phyloP scores from a whole-genome alignment of 2,329 filamentous ascomycete genomes.

The Talaromyces sp. region DNA sequence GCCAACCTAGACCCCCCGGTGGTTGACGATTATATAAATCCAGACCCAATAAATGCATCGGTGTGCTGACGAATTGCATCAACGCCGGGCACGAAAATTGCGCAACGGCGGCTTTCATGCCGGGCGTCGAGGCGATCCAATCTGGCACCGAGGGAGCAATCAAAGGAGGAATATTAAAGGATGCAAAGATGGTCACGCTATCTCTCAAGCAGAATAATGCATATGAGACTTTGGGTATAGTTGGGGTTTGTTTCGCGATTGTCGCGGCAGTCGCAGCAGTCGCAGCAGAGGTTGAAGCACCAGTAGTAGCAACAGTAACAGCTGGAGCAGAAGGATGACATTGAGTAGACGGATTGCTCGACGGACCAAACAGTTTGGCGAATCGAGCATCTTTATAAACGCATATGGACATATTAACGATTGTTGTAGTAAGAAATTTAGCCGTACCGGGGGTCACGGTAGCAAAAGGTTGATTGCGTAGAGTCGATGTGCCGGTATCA shows the following conservation, averaged over 20 bases:
- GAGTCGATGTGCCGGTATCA: constrained; percentile 71
- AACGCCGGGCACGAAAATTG: constrained; percentile 77
- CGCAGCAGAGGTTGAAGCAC: constrained; percentile 5
- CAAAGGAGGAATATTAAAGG: constrained; percentile 80
- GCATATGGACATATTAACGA: constrained; percentile 79
- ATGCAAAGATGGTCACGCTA: constrained; percentile 83
- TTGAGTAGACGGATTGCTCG: constrained; percentile 41
- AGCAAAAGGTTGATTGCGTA: constrained; percentile 51
- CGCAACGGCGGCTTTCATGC: constrained; percentile 56
- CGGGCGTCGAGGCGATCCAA: constrained; percentile 42
- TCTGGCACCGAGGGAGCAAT: constrained; percentile 64
- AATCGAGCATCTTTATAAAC: constrained; percentile 88
- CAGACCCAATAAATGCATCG: constrained; percentile 76
- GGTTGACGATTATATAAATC: constrained; percentile 73
- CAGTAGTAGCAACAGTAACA: constrained; percentile 7
- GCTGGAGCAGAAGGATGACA: constrained; percentile 42
- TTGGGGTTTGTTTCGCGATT: constrained; percentile 26
- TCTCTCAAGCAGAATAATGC: constrained; percentile 76
- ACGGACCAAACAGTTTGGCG: constrained; percentile 71
- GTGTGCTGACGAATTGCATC: constrained; percentile 74
- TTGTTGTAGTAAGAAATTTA: constrained; percentile 76
- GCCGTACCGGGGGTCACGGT: constrained; percentile 65
- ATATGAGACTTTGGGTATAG: constrained; percentile 66
- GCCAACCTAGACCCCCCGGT: constrained; percentile 42
- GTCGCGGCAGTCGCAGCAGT: constrained; percentile 16